phyloP scores from a whole-genome alignment of 768 basidiomycete genomes.

The Mycena galopus region DNA sequence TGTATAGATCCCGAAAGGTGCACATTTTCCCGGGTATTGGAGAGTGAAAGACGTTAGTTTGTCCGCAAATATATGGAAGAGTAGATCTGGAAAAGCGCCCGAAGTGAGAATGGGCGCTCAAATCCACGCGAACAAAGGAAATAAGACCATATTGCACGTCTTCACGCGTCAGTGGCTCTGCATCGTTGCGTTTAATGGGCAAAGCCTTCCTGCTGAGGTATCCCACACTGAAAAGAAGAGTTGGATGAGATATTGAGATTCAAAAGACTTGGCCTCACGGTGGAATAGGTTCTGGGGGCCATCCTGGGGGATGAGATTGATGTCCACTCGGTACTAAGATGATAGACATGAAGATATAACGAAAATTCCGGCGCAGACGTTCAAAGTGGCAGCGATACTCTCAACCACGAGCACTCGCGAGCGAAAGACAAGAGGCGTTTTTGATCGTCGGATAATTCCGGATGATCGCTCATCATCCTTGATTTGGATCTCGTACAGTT shows the following conservation, averaged over 20 bases:
- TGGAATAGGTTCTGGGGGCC: slow-evolving; percentile 64
- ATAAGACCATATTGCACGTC: slow-evolving; percentile 80
- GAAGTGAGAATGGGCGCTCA: slow-evolving; percentile 7
- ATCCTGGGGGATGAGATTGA: slow-evolving; percentile 35
- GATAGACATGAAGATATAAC: slow-evolving; percentile 18
- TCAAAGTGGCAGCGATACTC: neutral
- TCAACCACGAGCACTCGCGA: no score
- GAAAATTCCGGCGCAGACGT: neutral
- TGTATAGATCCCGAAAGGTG: slow-evolving; percentile 87
- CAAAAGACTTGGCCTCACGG: slow-evolving; percentile 58
- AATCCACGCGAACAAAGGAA: neutral
- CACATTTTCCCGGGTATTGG: slow-evolving; percentile 65
- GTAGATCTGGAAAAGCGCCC: slow-evolving; percentile 59
- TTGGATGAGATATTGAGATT: slow-evolving; percentile 24
- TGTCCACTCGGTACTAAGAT: slow-evolving; percentile 24
- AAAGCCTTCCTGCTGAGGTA: slow-evolving; percentile 78
- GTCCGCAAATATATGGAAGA: slow-evolving; percentile 84
- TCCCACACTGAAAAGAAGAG: slow-evolving; percentile 56
- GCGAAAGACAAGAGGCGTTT: no score
- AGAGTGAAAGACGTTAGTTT: slow-evolving; percentile 77
- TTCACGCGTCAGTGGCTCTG: slow-evolving; percentile 84
- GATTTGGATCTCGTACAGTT: no score
- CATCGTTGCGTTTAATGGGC: slow-evolving; percentile 87
- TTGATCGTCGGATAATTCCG: no score
- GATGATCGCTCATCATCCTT: no score